Percentiles rank a stretch among this genome's conserved stretches.
Conservation (phyloP, 116 monocot species). For the Trichopus zeylanicus region DNA sequence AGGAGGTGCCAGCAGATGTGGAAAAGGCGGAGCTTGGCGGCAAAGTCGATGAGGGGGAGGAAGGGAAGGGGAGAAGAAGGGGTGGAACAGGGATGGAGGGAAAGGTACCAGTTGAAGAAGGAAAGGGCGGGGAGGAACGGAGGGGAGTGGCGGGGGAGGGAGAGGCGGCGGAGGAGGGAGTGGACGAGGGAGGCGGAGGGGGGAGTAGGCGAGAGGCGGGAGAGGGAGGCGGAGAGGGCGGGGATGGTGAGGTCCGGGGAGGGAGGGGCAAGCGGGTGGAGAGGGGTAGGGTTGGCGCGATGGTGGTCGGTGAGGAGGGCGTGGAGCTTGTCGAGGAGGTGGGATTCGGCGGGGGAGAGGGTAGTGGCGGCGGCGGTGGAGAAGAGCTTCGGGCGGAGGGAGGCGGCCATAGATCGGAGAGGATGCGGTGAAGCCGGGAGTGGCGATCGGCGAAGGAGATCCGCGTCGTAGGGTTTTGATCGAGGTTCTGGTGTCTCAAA, state of each 20-base stretch:
- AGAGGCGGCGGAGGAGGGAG: slow-evolving; percentile 33
- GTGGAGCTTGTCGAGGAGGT: slow-evolving; percentile 45
- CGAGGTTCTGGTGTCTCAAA: too few relatives aligned
- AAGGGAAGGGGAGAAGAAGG: slow-evolving; percentile 22
- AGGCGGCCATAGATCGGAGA: background rate
- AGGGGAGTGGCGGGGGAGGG: slow-evolving; percentile 40
- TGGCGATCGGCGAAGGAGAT: too few relatives aligned
- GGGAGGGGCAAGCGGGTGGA: slow-evolving; percentile 23
- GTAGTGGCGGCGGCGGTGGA: background rate
- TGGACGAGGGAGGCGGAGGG: slow-evolving; percentile 28
- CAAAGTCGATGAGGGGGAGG: slow-evolving; percentile 64
- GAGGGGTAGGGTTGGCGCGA: slow-evolving; percentile 23
- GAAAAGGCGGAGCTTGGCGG: slow-evolving; percentile 73
- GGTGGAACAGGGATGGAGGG: slow-evolving; percentile 14
- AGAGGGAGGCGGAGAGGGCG: slow-evolving; percentile 42
- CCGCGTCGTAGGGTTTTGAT: too few relatives aligned
- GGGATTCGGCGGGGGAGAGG: slow-evolving; percentile 27
- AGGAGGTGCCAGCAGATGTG: slow-evolving; percentile 67
- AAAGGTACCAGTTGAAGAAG: slow-evolving; percentile 78
- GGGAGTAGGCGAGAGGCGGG: slow-evolving; percentile 27
- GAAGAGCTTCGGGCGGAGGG: background rate
- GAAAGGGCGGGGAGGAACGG: slow-evolving; percentile 66
- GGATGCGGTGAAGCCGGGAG: background rate
- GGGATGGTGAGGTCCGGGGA: slow-evolving; percentile 36
- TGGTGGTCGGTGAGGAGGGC: slow-evolving; percentile 60